These are phyloP conservation scores for Fraxinus angustifolia DNA, from an alignment of 305 asterid genomes.

Conservation along the genomic window DNA sequence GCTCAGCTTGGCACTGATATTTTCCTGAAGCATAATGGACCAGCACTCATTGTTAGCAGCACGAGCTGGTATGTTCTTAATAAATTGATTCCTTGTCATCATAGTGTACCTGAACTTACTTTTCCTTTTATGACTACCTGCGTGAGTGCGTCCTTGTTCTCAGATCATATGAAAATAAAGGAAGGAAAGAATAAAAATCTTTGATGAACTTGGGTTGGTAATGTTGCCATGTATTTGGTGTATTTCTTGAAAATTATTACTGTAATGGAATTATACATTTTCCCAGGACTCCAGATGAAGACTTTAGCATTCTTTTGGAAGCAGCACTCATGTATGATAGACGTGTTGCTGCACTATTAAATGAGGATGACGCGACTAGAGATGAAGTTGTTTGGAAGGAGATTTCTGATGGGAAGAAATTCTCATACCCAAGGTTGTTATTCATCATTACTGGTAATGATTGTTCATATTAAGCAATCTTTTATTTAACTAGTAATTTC, in stretches of 20 bases:
- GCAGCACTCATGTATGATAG: slow-evolving; percentile 97
- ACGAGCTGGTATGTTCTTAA: slow-evolving; percentile 76
- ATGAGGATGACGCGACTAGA: slow-evolving; percentile 63
- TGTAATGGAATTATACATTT: slow-evolving; percentile 6
- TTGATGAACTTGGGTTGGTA: slow-evolving; percentile 19
- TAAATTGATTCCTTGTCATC: slow-evolving; percentile 20
- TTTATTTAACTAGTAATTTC: not conserved
- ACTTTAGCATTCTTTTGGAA: slow-evolving; percentile 83
- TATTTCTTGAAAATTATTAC: not conserved
- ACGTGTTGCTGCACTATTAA: slow-evolving; percentile 73
- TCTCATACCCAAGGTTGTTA: slow-evolving; percentile 71
- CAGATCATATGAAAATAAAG: not conserved
- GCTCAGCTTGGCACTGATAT: slow-evolving; percentile 50
- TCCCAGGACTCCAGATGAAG: slow-evolving; percentile 97
- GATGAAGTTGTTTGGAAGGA: slow-evolving; percentile 70
- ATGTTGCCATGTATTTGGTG: not conserved
- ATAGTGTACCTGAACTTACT: slow-evolving; percentile 1
- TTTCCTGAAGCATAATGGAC: slow-evolving; percentile 66
- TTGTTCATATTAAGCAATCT: not conserved
- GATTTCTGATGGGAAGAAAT: slow-evolving; percentile 54
- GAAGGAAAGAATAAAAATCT: not conserved
- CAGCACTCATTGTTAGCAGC: slow-evolving; percentile 90
- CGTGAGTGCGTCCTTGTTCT: not conserved
- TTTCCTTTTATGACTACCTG: slow-evolving; percentile 2
- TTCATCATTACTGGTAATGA: slow-evolving; percentile 86